These are phyloP conservation scores for Trichoderma endophyticum DNA, from an alignment of 2,329 filamentous ascomycete genomes.

Conservation along the genomic window DNA sequence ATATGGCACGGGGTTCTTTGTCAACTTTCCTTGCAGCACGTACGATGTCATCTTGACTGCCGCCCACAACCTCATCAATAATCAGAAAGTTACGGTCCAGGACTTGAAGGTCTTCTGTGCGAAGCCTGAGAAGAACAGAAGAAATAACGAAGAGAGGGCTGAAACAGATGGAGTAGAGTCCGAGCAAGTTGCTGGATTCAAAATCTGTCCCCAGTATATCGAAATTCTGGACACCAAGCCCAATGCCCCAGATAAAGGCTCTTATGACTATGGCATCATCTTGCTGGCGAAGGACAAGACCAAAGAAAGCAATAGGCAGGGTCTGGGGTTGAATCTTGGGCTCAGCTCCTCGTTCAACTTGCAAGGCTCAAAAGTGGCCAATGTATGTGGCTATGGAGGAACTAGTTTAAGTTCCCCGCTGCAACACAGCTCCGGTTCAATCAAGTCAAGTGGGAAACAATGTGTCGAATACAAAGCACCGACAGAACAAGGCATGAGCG, in stretches of 20 bases:
- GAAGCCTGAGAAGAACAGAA: background rate
- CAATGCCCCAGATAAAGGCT: background rate
- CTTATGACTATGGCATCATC: constrained; percentile 5
- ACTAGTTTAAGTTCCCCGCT: background rate
- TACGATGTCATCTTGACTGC: constrained; percentile 11
- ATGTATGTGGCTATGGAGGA: background rate
- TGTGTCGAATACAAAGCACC: background rate
- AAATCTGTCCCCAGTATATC: background rate
- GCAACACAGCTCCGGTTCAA: background rate
- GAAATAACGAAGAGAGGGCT: background rate
- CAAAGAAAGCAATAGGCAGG: background rate
- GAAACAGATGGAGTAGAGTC: background rate
- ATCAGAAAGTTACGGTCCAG: background rate
- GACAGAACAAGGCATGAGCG: constrained; percentile 9
- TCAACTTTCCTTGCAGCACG: background rate
- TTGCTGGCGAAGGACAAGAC: background rate
- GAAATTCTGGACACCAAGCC: background rate
- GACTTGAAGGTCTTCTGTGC: background rate
- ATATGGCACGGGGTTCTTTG: constrained; percentile 6
- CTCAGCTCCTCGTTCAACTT: background rate
- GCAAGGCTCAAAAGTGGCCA: background rate
- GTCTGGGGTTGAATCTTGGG: constrained; percentile 3
- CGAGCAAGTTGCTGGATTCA: background rate
- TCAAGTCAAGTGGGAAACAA: background rate
- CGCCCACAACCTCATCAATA: constrained; percentile 3